Base-by-base conservation (phyloP, 352 stramenopile genomes). In the Phytophthora tubulina region DNA sequence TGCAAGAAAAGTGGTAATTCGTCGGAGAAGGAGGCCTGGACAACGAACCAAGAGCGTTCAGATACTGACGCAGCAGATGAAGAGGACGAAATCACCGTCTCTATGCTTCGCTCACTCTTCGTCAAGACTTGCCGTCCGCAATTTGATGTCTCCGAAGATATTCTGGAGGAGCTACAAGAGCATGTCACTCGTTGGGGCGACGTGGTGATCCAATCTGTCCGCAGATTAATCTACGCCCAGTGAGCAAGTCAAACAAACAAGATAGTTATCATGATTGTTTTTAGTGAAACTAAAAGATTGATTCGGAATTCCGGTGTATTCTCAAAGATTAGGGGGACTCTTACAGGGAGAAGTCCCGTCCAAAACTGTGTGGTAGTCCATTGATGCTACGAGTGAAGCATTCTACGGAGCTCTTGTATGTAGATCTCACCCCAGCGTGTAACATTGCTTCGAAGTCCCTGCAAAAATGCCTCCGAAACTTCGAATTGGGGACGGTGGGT, bases 151-250 rank as follows among this genome's bases (percentile, higher is more conserved):
- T 54, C 63, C 11, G 15, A 59, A 17, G 11, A 44, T 49, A 39
- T 36, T 11, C 10, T 56, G n/a, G 39, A 72, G 17, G 60, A 68
- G 44, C 39, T 77, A 13, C 53, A 58, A 6, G 61, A 70, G 3
- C 50, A 58, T 6, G 63, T 69, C 21, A 52, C 45, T 13, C 45
- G 51, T 0, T 80, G 73, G 68, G 60, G 50, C 10, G 59, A 71
- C 32, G 48, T 71, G 32, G 70, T 76, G 9, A 13, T 76, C 11
- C 50, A 73, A 48, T 38, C 58, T 1, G 64, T 79, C 21, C 72
- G 67, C 0, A 50, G 45, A 0, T 67, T 61, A 3, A 27, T 78
- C 8, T 78, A 74, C 39, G 21, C 21, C 21, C 21, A 2, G 21
- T 27, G 21, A 27, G 21, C 21, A 27, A 27, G 21, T 27, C 21